A percentile compares a stretch with the other conserved stretches of the same genome.
Conservation (phyloP, 2,329 filamentous ascomycete genomes). For the Phaeomoniella chlamydospora region DNA sequence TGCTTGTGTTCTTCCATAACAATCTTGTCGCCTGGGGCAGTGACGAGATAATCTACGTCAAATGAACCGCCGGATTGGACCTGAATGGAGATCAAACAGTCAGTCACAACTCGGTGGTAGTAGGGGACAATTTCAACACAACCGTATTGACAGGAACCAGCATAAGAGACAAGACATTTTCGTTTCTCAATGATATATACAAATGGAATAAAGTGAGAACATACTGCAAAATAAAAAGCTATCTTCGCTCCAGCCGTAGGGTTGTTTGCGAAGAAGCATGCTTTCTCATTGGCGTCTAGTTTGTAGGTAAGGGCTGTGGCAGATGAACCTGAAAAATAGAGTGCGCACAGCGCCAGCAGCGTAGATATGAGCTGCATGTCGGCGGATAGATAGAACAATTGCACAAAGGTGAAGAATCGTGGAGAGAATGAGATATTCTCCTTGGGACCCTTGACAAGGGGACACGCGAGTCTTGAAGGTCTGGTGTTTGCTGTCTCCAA, state of each 20-base stretch:
- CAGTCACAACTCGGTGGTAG: no score
- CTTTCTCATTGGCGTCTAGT: slow-evolving; percentile 76
- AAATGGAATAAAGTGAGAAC: no score
- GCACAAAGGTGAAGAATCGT: no score
- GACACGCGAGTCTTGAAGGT: not conserved
- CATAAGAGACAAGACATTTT: no score
- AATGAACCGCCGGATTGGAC: slow-evolving; percentile 97
- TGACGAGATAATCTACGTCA: slow-evolving; percentile 86
- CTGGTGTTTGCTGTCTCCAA: not conserved
- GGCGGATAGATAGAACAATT: slow-evolving; percentile 2
- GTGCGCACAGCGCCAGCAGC: slow-evolving; percentile 56
- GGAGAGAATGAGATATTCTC: no score
- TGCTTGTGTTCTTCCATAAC: slow-evolving; percentile 81
- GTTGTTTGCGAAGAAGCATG: slow-evolving; percentile 80
- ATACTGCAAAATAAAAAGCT: slow-evolving; percentile 95
- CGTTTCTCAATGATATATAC: no score
- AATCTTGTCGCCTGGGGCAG: slow-evolving; percentile 64
- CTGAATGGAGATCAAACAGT: no score
- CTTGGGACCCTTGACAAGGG: no score
- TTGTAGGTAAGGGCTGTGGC: slow-evolving; percentile 93
- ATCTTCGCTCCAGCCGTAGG: slow-evolving; percentile 59
- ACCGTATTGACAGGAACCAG: no score
- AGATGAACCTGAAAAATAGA: slow-evolving; percentile 53
- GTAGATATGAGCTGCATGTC: slow-evolving; percentile 52
- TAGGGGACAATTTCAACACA: no score